Conservation (phyloP, 2,329 filamentous ascomycete species). For the Colletotrichum euphorbiae region DNA sequence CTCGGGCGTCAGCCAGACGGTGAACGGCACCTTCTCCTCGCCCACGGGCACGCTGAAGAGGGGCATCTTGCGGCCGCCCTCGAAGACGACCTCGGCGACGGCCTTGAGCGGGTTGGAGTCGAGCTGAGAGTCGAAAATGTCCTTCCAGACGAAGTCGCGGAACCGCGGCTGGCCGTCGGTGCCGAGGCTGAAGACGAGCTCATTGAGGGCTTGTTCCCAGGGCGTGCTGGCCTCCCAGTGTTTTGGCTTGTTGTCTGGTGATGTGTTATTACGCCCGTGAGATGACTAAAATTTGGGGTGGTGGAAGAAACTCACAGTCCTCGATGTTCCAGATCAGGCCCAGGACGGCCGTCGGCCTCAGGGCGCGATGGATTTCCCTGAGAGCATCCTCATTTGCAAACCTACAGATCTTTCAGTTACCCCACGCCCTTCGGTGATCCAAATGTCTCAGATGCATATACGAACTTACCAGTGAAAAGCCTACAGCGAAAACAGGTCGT, state of each 20-base stretch:
- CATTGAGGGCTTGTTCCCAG: constrained; percentile 73
- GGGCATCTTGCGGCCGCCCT: constrained; percentile 49
- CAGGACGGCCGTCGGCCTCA: constrained; percentile 70
- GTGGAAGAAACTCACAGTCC: constrained; percentile 64
- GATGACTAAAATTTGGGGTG: too few relatives aligned
- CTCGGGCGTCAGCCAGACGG: constrained; percentile 67
- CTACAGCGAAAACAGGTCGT: constrained; percentile 43
- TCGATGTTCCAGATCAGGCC: constrained; percentile 81
- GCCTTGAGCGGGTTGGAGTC: constrained; percentile 64
- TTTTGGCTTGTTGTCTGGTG: constrained; percentile 71
- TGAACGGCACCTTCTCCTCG: constrained; percentile 67
- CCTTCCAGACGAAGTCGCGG: constrained; percentile 71
- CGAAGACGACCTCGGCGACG: constrained; percentile 55
- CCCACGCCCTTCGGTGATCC: too few relatives aligned
- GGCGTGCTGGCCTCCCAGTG: constrained; percentile 65
- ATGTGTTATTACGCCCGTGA: constrained; percentile 6
- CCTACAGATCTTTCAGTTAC: constrained; percentile 54
- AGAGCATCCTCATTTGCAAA: constrained; percentile 74
- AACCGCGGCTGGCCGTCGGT: constrained; percentile 72
- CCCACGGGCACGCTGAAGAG: constrained; percentile 72
- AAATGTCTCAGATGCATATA: too few relatives aligned
- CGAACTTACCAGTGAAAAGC: constrained; percentile 66
- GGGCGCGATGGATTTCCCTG: constrained; percentile 73
- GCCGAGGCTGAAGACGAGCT: constrained; percentile 65
- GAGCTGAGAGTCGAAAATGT: constrained; percentile 71